Conservation (phyloP, 257 asterid species). For the Catharanthus roseus region DNA sequence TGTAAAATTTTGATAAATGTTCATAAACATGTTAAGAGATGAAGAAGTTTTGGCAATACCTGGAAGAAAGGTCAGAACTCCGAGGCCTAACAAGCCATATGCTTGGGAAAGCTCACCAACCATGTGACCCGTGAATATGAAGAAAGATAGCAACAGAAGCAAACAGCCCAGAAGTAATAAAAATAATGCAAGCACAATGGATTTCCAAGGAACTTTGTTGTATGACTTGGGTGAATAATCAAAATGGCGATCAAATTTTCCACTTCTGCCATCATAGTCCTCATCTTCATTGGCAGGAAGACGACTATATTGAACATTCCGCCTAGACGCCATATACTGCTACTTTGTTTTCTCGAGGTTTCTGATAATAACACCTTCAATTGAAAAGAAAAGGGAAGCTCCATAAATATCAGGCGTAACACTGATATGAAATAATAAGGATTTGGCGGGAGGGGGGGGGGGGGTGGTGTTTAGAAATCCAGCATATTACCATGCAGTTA, state of each 20-base stretch:
- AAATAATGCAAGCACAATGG: slow-evolving; percentile 71
- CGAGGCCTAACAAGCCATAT: slow-evolving; percentile 77
- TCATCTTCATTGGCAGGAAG: slow-evolving; percentile 50
- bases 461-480: too few species aligned
- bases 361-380: background rate
- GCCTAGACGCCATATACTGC: slow-evolving; percentile 56
- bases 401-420: background rate
- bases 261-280: slow-evolving; percentile 34
- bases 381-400: background rate
- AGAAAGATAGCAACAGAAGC: slow-evolving; percentile 63
- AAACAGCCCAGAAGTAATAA: slow-evolving; percentile 80
- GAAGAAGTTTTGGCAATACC: slow-evolving; percentile 32
- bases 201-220: slow-evolving; percentile 84
- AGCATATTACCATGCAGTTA: background rate
- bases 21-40: too few species aligned
- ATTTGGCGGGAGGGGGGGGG: background rate
- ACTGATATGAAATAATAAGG: background rate
- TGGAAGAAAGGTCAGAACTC: slow-evolving; percentile 73
- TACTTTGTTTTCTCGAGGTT: background rate
- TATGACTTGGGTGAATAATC: slow-evolving; percentile 62
- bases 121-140: slow-evolving; percentile 92
- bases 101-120: slow-evolving; percentile 81
- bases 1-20: background rate
- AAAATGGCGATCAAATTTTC: slow-evolving; percentile 57
- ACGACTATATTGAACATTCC: slow-evolving; percentile 59